Conservation (phyloP, 2,329 filamentous ascomycete species). For the Fusarium odoratissimum region DNA sequence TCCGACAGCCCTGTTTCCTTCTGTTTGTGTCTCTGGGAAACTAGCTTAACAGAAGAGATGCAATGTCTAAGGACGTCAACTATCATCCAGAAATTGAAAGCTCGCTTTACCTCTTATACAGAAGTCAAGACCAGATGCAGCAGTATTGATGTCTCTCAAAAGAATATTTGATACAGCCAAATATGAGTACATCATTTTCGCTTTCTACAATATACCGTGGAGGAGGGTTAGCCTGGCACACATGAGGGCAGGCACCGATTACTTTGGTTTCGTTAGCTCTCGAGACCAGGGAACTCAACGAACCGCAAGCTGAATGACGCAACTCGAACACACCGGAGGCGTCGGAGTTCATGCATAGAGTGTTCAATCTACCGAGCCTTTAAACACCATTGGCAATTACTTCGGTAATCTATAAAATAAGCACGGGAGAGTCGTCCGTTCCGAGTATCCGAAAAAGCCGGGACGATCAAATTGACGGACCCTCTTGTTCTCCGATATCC, state of each 20-base stretch:
- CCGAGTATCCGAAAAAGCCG: slow-evolving; percentile 1
- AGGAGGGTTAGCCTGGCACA: fast-evolving
- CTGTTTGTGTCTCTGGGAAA: neutral
- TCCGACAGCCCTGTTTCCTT: neutral
- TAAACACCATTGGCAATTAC: neutral
- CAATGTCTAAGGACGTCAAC: neutral
- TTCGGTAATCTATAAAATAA: neutral
- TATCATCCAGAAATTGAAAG: fast-evolving
- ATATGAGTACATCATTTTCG: neutral
- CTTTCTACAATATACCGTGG: fast-evolving
- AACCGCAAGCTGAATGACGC: neutral
- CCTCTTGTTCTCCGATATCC: slow-evolving; percentile 13
- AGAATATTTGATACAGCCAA: fast-evolving
- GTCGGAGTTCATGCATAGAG: neutral
- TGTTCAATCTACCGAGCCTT: too few relatives aligned
- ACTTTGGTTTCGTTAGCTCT: neutral
- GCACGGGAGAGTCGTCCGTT: neutral
- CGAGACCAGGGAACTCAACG: too few relatives aligned
- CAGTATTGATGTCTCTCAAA: neutral
- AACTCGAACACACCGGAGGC: neutral
- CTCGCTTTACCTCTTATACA: neutral
- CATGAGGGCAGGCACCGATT: neutral
- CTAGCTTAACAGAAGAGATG: neutral
- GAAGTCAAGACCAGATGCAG: fast-evolving
- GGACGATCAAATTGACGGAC: neutral